Conservation (phyloP, 768 basidiomycete species). For the Rhizopogon sp. region DNA sequence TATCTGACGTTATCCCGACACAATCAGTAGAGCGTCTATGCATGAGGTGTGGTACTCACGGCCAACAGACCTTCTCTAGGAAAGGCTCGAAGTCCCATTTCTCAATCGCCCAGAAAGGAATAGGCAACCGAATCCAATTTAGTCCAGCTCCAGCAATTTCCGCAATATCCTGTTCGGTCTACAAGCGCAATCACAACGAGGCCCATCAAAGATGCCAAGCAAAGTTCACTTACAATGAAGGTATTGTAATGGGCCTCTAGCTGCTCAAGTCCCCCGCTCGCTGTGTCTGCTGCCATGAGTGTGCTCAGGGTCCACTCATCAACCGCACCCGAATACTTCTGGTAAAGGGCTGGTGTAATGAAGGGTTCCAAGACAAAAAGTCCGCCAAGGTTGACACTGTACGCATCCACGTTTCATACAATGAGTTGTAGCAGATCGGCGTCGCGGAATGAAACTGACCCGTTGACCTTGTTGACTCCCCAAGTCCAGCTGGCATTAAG, state of each 20-base stretch:
- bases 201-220: neutral
- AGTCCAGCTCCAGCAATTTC: slow-evolving; percentile 84
- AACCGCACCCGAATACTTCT: slow-evolving; percentile 48
- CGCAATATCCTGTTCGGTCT: slow-evolving; percentile 90
- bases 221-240: slow-evolving; percentile 58
- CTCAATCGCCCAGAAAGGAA: slow-evolving; percentile 86
- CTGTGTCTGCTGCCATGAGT: slow-evolving; percentile 62
- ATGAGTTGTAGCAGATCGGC: neutral
- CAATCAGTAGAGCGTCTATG: neutral
- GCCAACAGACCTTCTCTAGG: slow-evolving; percentile 70
- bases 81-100: slow-evolving; percentile 74
- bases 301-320: slow-evolving; percentile 69
- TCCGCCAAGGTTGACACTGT: slow-evolving; percentile 66
- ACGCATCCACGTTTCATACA: neutral
- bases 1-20: slow-evolving; percentile 38
- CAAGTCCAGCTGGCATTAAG: slow-evolving; percentile 74
- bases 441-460: slow-evolving; percentile 32
- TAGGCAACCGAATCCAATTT: slow-evolving; percentile 78
- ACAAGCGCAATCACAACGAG: slow-evolving; percentile 1
- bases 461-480: slow-evolving; percentile 55
- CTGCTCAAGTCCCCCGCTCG: slow-evolving; percentile 56
- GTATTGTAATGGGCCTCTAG: slow-evolving; percentile 77
- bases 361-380: slow-evolving; percentile 78
- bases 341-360: slow-evolving; percentile 60
- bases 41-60: slow-evolving; percentile 30